These are phyloP conservation scores for Phytophthora uliginosa DNA, from an alignment of 352 stramenopile genomes.

Conservation along the genomic window DNA sequence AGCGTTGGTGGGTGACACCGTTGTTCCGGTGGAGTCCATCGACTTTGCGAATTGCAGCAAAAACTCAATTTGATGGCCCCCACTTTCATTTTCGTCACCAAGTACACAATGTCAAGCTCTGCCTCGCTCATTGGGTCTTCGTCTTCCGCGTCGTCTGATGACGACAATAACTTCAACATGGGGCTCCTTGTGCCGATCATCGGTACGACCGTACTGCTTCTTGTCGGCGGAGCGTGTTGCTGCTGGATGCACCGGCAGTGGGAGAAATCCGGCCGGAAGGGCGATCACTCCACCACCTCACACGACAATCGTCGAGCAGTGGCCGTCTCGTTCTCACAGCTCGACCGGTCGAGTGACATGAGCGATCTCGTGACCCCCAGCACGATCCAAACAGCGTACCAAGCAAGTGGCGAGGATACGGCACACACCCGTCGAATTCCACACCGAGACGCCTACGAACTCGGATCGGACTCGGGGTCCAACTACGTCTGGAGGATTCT, in stretches of 20 bases:
- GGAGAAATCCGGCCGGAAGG: conserved; percentile 16
- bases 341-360: conserved; percentile 1
- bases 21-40: conserved; percentile 26
- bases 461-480: conserved; percentile 25
- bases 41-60: not conserved
- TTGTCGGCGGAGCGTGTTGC: conserved; percentile 30
- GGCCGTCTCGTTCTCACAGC: conserved; percentile 25
- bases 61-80: not conserved
- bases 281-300: not conserved
- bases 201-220: conserved; percentile 18
- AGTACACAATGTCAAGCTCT: conserved; percentile 10
- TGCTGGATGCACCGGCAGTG: conserved; percentile 35
- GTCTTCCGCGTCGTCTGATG: not conserved
- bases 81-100: conserved; percentile 9
- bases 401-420: conserved; percentile 16
- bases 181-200: conserved; percentile 32
- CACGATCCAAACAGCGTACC: conserved; percentile 2
- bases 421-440: conserved; percentile 2
- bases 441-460: conserved; percentile 27
- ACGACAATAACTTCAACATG: conserved; percentile 18
- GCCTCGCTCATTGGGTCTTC: conserved; percentile 6
- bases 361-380: conserved; percentile 11
- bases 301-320: conserved; percentile 12
- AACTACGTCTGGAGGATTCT: conserved; percentile 22
- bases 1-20: conserved; percentile 22